Evolutionary conservation across 169 alveolate genomes (phyloP).

Genomic region (Plasmodium vinckei): DNA sequence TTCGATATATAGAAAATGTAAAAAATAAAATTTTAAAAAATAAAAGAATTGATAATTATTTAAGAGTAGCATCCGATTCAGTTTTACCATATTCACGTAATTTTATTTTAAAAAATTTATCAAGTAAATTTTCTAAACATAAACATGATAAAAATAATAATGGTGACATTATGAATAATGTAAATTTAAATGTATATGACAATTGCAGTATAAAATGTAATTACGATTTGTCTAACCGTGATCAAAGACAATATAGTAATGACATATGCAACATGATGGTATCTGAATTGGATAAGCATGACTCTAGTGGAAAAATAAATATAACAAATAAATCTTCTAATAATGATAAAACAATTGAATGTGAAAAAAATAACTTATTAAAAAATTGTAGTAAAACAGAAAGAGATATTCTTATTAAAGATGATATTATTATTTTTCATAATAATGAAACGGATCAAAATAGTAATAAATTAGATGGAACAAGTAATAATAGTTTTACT

Average conservation of each 20-base stretch:
- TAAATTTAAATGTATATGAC: neutral
- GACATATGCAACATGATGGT: neutral
- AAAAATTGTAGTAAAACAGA: constrained; percentile 49
- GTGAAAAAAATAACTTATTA: neutral
- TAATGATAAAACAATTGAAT: neutral
- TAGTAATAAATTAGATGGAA: neutral
- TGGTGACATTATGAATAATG: neutral
- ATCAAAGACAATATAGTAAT: neutral
- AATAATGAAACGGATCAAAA: constrained; percentile 9
- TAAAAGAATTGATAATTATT: constrained; percentile 43
- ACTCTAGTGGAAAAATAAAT: neutral
- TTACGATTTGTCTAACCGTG: neutral
- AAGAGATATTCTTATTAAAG: constrained; percentile 49
- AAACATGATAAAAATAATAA: neutral
- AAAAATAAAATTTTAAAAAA: constrained; percentile 41
- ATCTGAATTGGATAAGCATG: neutral
- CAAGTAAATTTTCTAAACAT: constrained; percentile 15
- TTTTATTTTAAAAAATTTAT: constrained; percentile 31
- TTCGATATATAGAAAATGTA: constrained; percentile 46
- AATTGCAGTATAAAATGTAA: neutral
- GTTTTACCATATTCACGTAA: constrained; percentile 54
- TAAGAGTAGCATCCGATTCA: constrained; percentile 69
- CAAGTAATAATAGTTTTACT: neutral
- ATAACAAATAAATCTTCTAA: neutral
- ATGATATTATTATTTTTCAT: constrained; percentile 56